Evolutionary conservation across 2,329 filamentous ascomycete genomes (phyloP), one percentile per base, ranked within the genome.

Genomic region (Penicillium sp.): DNA sequence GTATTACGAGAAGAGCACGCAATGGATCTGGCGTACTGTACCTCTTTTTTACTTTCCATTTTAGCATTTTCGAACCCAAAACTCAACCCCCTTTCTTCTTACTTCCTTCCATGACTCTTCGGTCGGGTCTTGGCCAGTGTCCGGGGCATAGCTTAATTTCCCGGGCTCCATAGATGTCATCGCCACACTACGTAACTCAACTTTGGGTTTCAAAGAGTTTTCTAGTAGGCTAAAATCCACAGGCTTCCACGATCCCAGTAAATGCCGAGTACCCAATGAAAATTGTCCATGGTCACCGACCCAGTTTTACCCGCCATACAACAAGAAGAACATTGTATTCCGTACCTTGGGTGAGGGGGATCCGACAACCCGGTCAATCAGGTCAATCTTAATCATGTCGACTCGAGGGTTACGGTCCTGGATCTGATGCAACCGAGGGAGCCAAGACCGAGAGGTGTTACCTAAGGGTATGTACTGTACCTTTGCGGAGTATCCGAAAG

Each of bases 131-230:
- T 47, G 49, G 44, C 46, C 52, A 31, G 29, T 45, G 32, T 49
- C 43, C 15, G 43, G 45, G 47, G 42, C 37, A 38, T 54, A 57
- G 52, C 46, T 54, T 54, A 53, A 55, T 57, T 40, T 48, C 28
- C 40, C 52, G 52, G 32, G 44, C 29, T 39, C 20, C 24, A 23
- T 18, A 37, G 42, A 52, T 56, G 53, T 52, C 53, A 52, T 54
- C 44, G 40, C 20, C 37, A 12, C 20, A 39, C 38, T 40, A 10
- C 15, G 4, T 5, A 24, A 20, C 23, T 39, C 37, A 39, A 4
- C 15, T 20, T 35, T 35, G 32, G 15, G 15, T 23, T 12, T 18
- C 33, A 20, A 7, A 7, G n/a, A 20, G 23, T 27, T 42, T 40
- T 33, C 23, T 20, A 12, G 7, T 20, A 20, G n/a, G 23, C 6